Base-by-base conservation (phyloP, 805 yeast genomes). In the Metschnikowia drakensbergensis region DNA sequence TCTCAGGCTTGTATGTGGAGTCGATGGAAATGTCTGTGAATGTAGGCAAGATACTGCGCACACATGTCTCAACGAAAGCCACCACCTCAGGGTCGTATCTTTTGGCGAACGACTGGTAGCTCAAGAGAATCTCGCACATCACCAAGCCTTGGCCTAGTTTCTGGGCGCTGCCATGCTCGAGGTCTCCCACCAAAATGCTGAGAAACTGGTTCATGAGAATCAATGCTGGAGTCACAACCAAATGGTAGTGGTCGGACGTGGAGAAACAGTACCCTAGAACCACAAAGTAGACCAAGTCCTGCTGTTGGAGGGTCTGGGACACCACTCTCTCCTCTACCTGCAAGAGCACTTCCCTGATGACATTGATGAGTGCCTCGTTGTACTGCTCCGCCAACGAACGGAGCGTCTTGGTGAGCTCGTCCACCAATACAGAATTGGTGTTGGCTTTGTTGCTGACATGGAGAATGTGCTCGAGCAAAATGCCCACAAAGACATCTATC, bases 231-330 rank as follows among this genome's bases (percentile, higher is more conserved):
- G 97, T 91, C 4, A 84, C 91, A 8, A 94, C 86, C 50, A 90
- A 74, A 72, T 94, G 99, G 67, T 87, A 92, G 62, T 89, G 91
- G 72, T 94, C 99, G 0, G 99, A 94, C 0, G 97, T 89, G 0
- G 99, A 91, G 62, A 86, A 94, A 4, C 90, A 63, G 46, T 77
- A 72, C 5, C 97, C 97, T 49, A 91, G 74, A 4, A 89, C 58
- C 0, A 82, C 74, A 59, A 84, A 87, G 51, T 86, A 79, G 5
- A 88, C 66, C 50, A 89, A 66, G 61, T 90, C 96, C 48, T 62
- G 51, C 28, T 56, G 48, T 39, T 51, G 48, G 29, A 55, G 42
- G 27, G 29, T 60, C 58, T 42, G 57, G 3, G 55, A 61, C 6
- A 60, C 54, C 27, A 86, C 73, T 51, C 84, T 74, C 31, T 64